Percentiles rank a stretch among this genome's conserved stretches.
Evolutionary conservation across 2,329 filamentous ascomycete species (phyloP).

Genomic region (Hypomyces perniciosus): DNA sequence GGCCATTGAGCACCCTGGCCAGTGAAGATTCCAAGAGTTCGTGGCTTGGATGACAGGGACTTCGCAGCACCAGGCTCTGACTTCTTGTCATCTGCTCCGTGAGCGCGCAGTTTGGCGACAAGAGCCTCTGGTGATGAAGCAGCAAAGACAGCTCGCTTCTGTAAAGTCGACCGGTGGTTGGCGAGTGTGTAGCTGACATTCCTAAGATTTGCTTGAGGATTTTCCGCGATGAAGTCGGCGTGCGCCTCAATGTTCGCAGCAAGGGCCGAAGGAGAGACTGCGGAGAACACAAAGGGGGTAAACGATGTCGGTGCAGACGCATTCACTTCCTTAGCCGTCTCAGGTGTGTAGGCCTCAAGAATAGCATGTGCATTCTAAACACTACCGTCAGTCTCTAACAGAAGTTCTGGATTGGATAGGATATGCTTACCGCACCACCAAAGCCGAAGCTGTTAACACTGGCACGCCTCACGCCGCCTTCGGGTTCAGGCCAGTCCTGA

Average conservation of each 20-base stretch:
- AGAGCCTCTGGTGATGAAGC: neutral
- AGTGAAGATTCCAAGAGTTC: conserved; percentile 25
- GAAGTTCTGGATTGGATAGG: neutral
- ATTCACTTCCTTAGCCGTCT: neutral
- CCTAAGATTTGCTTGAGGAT: neutral
- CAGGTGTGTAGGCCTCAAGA: conserved; percentile 20
- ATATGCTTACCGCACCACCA: conserved; percentile 26
- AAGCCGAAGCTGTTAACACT: conserved; percentile 34
- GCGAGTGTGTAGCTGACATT: neutral
- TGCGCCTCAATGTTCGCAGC: neutral
- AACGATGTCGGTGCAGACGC: neutral
- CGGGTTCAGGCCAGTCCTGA: conserved; percentile 17
- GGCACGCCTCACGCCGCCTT: conserved; percentile 12
- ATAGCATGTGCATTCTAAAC: conserved; percentile 36
- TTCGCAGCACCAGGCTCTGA: neutral
- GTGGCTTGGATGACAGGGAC: neutral
- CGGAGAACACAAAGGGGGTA: conserved; percentile 10
- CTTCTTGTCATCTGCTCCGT: neutral
- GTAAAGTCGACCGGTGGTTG: neutral
- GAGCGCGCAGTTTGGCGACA: neutral
- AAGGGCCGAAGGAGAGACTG: neutral
- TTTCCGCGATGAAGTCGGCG: neutral
- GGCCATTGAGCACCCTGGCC: conserved; percentile 30
- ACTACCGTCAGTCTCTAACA: neutral
- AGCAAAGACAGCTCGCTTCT: neutral